These are phyloP conservation scores for Daldinia loculata DNA, from an alignment of 495 filamentous ascomycete genomes.

Conservation along the genomic window DNA sequence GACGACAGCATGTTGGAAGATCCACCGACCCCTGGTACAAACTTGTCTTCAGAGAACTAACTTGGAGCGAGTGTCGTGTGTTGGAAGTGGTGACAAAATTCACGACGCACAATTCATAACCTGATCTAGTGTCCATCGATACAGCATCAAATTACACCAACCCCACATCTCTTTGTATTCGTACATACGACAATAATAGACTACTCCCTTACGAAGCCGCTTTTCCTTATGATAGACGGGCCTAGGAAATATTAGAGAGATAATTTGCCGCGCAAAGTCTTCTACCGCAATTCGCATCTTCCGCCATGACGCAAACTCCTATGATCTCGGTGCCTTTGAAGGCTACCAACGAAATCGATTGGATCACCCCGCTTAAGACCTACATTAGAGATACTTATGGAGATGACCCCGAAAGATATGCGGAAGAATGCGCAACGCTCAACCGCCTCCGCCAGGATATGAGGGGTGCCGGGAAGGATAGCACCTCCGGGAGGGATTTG, in stretches of 20 bases:
- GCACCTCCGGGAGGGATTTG: constrained; percentile 89
- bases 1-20: constrained; percentile 41
- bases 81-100: constrained; percentile 10
- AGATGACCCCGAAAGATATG: constrained; percentile 94
- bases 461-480: constrained; percentile 97
- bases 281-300: constrained; percentile 19
- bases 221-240: constrained; percentile 21
- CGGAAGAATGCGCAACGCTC: constrained; percentile 92
- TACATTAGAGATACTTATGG: constrained; percentile 95
- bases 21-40: constrained; percentile 13
- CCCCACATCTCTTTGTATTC: constrained; percentile 19
- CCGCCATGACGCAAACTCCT: constrained; percentile 78
- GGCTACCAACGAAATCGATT: constrained; percentile 99
- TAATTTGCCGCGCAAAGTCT: constrained; percentile 6
- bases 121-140: constrained; percentile 13
- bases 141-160: constrained; percentile 11
- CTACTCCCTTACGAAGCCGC: constrained; percentile 1
- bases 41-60: constrained; percentile 18
- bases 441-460: constrained; percentile 98
- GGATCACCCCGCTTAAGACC: constrained; percentile 89
- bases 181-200: constrained; percentile 2
- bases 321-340: constrained; percentile 95
- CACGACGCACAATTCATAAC: constrained; percentile 10
- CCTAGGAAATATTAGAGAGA: neutral
- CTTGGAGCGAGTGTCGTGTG: constrained; percentile 3